Percentiles rank a stretch among this genome's conserved stretches.
phyloP scores from a whole-genome alignment of 2,329 filamentous ascomycete species.

The Magnaporthiopsis incrustans region DNA sequence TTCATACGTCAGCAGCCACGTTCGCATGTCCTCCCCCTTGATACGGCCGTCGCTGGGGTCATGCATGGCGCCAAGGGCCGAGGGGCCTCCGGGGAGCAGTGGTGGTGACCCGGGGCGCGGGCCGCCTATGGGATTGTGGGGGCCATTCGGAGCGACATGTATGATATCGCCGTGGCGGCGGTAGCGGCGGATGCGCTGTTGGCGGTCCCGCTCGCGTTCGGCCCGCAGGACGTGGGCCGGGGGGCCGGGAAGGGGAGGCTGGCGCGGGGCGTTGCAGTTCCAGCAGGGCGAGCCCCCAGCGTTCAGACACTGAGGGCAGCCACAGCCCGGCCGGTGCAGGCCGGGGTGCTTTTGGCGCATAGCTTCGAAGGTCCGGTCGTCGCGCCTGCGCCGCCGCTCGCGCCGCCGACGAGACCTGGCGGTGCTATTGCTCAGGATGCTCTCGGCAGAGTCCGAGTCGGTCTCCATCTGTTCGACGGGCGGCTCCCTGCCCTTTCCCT shows the following conservation, averaged over 20 bases:
- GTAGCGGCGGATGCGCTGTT: conserved; percentile 7
- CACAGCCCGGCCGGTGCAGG: conserved; percentile 34
- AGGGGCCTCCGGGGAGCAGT: neutral
- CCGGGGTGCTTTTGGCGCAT: conserved; percentile 35
- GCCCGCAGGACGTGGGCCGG: conserved; percentile 11
- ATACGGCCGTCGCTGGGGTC: conserved; percentile 25
- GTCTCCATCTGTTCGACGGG: conserved; percentile 21
- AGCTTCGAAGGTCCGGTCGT: conserved; percentile 28
- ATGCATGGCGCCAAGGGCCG: neutral
- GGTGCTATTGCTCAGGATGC: conserved; percentile 27
- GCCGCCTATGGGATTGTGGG: neutral
- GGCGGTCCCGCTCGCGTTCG: conserved; percentile 10
- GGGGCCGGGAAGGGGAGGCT: conserved; percentile 19
- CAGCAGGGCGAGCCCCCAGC: conserved; percentile 30
- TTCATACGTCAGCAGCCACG: conserved; percentile 38
- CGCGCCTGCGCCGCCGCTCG: conserved; percentile 25
- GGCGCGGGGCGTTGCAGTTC: conserved; percentile 29
- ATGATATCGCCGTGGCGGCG: conserved; percentile 7
- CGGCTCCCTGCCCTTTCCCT: conserved; percentile 31
- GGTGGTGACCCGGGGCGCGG: neutral
- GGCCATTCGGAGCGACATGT: neutral
- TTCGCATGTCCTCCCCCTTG: conserved; percentile 34
- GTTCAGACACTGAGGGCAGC: conserved; percentile 31
- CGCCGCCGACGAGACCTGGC: conserved; percentile 23
- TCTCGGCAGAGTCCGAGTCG: conserved; percentile 21